These are phyloP conservation scores for Cercis canadensis DNA, from an alignment of 306 rosid species.

Conservation along the genomic window DNA sequence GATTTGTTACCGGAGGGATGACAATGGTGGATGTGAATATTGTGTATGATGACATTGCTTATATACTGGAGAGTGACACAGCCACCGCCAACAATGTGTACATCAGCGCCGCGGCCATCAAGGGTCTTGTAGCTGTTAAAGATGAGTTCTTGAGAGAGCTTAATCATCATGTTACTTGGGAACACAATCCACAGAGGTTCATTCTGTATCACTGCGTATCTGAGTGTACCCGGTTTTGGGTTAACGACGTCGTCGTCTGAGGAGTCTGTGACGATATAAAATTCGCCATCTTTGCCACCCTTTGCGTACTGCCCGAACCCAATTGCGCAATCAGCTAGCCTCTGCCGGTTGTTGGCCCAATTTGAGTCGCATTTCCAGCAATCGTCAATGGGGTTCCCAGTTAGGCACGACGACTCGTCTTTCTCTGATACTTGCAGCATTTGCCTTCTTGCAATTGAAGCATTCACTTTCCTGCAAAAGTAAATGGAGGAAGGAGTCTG, in stretches of 20 bases:
- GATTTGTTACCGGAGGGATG: conserved; percentile 54
- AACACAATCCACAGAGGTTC: conserved; percentile 90
- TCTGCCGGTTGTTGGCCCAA: conserved; percentile 87
- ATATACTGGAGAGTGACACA: conserved; percentile 68
- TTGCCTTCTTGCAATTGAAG: conserved; percentile 74
- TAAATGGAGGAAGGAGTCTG: background rate
- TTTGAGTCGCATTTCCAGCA: conserved; percentile 99
- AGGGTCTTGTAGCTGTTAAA: conserved; percentile 74
- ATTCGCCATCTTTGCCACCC: conserved; percentile 89
- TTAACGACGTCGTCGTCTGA: conserved; percentile 81
- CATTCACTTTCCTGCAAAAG: conserved; percentile 76
- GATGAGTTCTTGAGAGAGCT: conserved; percentile 66
- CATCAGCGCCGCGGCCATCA: conserved; percentile 72
- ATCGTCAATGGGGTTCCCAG: conserved; percentile 96
- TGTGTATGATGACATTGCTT: conserved; percentile 70
- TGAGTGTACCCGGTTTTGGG: conserved; percentile 62
- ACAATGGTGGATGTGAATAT: conserved; percentile 74
- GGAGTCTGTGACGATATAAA: conserved; percentile 79
- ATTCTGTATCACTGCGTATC: conserved; percentile 69
- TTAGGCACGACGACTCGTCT: conserved; percentile 59
- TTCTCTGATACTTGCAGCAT: conserved; percentile 50
- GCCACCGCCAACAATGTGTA: conserved; percentile 68
- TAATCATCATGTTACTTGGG: conserved; percentile 76
- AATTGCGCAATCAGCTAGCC: conserved; percentile 87
- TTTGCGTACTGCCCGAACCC: conserved; percentile 96